Base-by-base conservation (phyloP, 2,329 filamentous ascomycete genomes). In the Pseudogymnoascus sp. region DNA sequence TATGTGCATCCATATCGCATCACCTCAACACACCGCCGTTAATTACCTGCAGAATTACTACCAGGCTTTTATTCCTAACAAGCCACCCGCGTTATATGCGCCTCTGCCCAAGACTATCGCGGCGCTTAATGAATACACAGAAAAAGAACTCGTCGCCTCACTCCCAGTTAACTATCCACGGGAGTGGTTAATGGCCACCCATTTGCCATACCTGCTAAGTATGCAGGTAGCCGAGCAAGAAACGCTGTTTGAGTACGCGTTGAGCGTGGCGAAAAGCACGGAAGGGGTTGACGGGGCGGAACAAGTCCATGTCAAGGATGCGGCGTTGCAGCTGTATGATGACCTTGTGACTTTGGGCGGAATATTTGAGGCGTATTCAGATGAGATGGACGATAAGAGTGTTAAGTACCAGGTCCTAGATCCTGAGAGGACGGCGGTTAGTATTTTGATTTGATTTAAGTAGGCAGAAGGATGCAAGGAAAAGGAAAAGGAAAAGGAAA, bases 1-100 rank as follows among this genome's bases (percentile, higher is more conserved):
- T 21, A 81, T 82, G 79, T 79, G 77, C 69, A 80, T 81, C 63
- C 79, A 81, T 69, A 77, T 80, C 58, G 79, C 79, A 5, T 73
- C 77, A 1, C 78, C 80, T 0, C 77, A 78, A 64, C 79, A 82
- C 68, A 80, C 74, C 3, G 75, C 79, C 5, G 74, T 81, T 64
- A 81, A 82, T 69, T 82, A 82, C 66, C 72, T 81, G 0, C 79
- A 81, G 64, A 75, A 77, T 64, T 81, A 78, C 69, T 81, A 81
- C 70, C 74, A 78, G 64, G 69, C 73, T 15, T 81, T 80, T 65
- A 78, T 81, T 4, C 65, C 74, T 45, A 75, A 76, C 59, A 79
- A 79, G 66, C 77, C 78, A 0, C 70, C 75, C 0, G 70, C 70
- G 25, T 69, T 79, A 1, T 77, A 73, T 66, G 61, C 63, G 3